Conservation (phyloP, 495 filamentous ascomycete genomes). For the Sporormia fimetaria region DNA sequence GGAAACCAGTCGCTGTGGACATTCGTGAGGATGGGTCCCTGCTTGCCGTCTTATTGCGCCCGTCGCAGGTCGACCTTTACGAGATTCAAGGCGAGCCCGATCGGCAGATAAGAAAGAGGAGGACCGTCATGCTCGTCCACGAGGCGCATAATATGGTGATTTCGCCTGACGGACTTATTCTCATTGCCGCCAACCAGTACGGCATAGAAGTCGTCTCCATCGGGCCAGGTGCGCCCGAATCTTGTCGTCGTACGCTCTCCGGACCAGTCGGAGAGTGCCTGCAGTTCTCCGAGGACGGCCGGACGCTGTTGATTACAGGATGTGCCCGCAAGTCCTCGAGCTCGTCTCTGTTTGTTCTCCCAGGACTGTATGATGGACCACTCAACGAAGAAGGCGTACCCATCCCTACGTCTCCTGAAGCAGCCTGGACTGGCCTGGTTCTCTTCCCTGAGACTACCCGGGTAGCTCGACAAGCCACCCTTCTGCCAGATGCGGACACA, state of each 20-base stretch:
- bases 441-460: slow-evolving; percentile 21
- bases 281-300: slow-evolving; percentile 72
- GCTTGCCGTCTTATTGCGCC: slow-evolving; percentile 68
- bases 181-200: slow-evolving; percentile 78
- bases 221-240: slow-evolving; percentile 47
- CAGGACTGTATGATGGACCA: slow-evolving; percentile 20
- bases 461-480: slow-evolving; percentile 21
- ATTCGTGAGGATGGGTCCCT: slow-evolving; percentile 68
- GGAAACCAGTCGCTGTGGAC: slow-evolving; percentile 64
- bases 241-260: slow-evolving; percentile 67
- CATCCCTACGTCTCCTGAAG: slow-evolving; percentile 16
- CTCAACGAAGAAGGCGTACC: slow-evolving; percentile 24
- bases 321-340: slow-evolving; percentile 32
- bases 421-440: slow-evolving; percentile 20
- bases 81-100: slow-evolving; percentile 43
- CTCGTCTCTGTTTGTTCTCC: slow-evolving; percentile 20
- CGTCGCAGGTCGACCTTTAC: slow-evolving; percentile 76
- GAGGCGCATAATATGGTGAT: slow-evolving; percentile 45
- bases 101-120: slow-evolving; percentile 38
- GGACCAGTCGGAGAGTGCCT: slow-evolving; percentile 69
- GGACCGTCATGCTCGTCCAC: slow-evolving; percentile 60
- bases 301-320: slow-evolving; percentile 74
- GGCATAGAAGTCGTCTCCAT: slow-evolving; percentile 79
- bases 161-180: slow-evolving; percentile 66
- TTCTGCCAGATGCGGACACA: slow-evolving; percentile 20